Percentiles rank a stretch among this genome's conserved stretches.
Conservation (phyloP, 164 flowering plant species). For the Platanus orientalis region DNA sequence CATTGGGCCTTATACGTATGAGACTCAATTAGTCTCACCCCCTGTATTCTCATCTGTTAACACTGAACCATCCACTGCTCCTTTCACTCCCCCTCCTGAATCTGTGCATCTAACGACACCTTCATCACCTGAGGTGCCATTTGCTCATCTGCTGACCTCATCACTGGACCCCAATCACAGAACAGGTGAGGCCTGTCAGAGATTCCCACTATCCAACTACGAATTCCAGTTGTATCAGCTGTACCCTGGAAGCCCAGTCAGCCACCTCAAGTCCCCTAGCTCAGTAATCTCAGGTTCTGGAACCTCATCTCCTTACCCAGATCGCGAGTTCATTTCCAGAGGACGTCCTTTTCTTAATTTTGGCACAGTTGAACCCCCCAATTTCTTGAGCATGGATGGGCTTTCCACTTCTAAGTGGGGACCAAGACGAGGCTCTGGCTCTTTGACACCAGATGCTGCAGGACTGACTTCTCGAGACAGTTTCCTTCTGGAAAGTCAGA, state of each 20-base stretch:
- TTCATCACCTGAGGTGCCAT: conserved; percentile 98
- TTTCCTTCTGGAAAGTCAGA: conserved; percentile 39
- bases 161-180: conserved; percentile 46
- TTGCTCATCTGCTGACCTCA: conserved; percentile 60
- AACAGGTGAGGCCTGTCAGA: conserved; percentile 32
- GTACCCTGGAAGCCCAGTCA: conserved; percentile 91
- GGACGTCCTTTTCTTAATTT: conserved; percentile 42
- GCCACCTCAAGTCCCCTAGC: conserved; percentile 87
- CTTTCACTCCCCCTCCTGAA: conserved; percentile 94
- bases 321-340: conserved; percentile 45
- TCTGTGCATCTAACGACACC: conserved; percentile 90
- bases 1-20: conserved; percentile 95
- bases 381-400: conserved; percentile 51
- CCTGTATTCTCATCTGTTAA: conserved; percentile 93
- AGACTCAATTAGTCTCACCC: conserved; percentile 91
- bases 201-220: conserved; percentile 46
- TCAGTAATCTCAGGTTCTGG: conserved; percentile 86
- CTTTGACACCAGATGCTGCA: conserved; percentile 44
- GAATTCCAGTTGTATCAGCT: conserved; percentile 87
- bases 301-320: conserved; percentile 86
- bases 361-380: conserved; percentile 54
- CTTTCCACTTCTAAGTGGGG: conserved; percentile 59
- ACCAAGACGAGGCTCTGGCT: conserved; percentile 41
- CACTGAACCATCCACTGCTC: conserved; percentile 95
- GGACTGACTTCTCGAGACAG: conserved; percentile 33